Evolutionary conservation across 1,284 basidiomycete species (phyloP), one percentile per base, ranked within the genome.

Genomic region (Cutaneotrichosporon cavernicola): DNA sequence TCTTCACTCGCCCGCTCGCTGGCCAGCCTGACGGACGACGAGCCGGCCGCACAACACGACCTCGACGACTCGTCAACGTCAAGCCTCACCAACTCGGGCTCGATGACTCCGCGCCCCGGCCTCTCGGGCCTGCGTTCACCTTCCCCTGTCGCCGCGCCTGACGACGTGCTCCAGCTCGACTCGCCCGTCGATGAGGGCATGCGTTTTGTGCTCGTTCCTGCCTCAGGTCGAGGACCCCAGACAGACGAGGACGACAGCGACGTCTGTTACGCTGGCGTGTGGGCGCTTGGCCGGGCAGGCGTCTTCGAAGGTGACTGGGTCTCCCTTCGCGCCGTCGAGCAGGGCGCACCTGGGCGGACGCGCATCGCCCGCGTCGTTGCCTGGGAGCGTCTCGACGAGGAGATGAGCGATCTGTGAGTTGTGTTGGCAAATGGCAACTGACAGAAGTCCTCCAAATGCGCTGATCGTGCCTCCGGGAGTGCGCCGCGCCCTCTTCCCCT

Each of bases 271-370:
- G 68, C 81, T 5, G 73, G 72, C 11, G 73, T 78, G 3, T 75
- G 82, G 21, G 88, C 90, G 60, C 82, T 97, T 18, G 87, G 87
- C 13, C 83, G 84, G 56, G 80, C 92, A 32, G 93, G 92, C 0
- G 81, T 91, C 5, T 86, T 95, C 68, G 88, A 88, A 69, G 90
- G 91, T 38, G 92, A 97, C 76, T 96, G 93, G 93, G 92, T 91
- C 72, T 70, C 88, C 75, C 63, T 72, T 46, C 38, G 68, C 40
- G 66, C 65, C 10, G 61, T 43, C 16, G 71, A 73, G 31, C 64
- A 68, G 26, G 70, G 65, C 18, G 60, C 65, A 14, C 31, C 67
- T 18, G n/a, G 22, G 47, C 66, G 58, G 34, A 71, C 61, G 36
- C 62, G 74, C 10, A 81, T 90, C 13, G 86, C 88, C 16, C 86